Evolutionary conservation across 352 stramenopile species (phyloP).

Genomic region (Globisporangium perplexum): DNA sequence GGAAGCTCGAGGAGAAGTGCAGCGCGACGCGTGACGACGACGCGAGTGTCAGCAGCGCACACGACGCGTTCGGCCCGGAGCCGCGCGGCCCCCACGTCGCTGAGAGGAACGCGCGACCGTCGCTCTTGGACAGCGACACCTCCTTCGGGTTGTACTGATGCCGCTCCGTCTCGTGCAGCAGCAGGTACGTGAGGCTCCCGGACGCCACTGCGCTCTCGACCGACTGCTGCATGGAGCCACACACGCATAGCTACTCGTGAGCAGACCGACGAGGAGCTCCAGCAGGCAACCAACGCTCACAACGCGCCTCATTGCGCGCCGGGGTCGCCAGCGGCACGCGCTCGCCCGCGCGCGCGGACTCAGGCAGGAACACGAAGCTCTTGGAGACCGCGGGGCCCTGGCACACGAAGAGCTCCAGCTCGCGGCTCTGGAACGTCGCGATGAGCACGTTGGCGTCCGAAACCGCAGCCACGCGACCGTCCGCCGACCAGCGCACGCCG

Average conservation of each 20-base stretch:
- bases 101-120: conserved; percentile 46
- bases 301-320: conserved; percentile 29
- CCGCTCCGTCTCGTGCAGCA: conserved; percentile 59
- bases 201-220: conserved; percentile 21
- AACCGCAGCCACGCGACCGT: conserved; percentile 65
- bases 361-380: conserved; percentile 73
- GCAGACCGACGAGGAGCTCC: neutral
- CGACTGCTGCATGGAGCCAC: conserved; percentile 3
- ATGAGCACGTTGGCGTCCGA: conserved; percentile 73
- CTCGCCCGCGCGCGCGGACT: conserved; percentile 24
- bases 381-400: conserved; percentile 72
- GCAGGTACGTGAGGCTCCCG: conserved; percentile 47
- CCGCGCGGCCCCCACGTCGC: conserved; percentile 67
- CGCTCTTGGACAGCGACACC: conserved; percentile 74
- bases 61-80: conserved; percentile 64
- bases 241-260: neutral
- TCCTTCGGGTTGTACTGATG: conserved; percentile 82
- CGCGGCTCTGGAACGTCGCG: conserved; percentile 69
- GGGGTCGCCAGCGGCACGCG: conserved; percentile 47
- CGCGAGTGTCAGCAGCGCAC: conserved; percentile 59
- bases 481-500: conserved; percentile 65
- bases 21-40: conserved; percentile 53
- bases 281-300: neutral
- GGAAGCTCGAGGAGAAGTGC: conserved; percentile 73
- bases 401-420: conserved; percentile 80